Conservation (phyloP, 2,329 filamentous ascomycete genomes). For the Aspergillus ustus region DNA sequence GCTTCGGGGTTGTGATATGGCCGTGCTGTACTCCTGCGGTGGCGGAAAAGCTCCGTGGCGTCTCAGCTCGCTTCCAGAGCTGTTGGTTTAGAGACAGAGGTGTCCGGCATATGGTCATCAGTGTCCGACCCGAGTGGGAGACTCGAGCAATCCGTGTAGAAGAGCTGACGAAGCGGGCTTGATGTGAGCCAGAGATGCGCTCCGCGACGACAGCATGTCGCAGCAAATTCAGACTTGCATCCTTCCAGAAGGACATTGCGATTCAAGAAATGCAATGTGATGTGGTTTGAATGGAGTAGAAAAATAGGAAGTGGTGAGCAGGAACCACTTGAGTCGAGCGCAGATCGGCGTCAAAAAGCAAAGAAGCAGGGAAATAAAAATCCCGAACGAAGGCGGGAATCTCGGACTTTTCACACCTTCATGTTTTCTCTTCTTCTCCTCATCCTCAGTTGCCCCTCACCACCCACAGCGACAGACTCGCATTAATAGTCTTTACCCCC, state of each 20-base stretch:
- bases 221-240: conserved; percentile 36
- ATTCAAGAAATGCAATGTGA: not conserved
- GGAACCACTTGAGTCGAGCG: not conserved
- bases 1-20: conserved; percentile 80
- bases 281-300: not conserved
- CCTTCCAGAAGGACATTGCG: conserved; percentile 41
- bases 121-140: conserved; percentile 19
- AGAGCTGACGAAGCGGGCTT: conserved; percentile 35
- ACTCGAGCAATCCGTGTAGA: conserved; percentile 27
- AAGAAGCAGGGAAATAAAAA: conserved; percentile 23
- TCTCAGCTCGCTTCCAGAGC: conserved; percentile 31
- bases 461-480: conserved; percentile 2
- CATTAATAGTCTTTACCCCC: conserved; percentile 10
- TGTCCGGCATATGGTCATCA: conserved; percentile 20
- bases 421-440: conserved; percentile 8
- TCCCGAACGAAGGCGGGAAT: conserved; percentile 28
- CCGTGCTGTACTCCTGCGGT: conserved; percentile 69
- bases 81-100: conserved; percentile 15
- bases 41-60: conserved; percentile 66
- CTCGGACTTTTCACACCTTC: conserved; percentile 24
- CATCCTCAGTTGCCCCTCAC: not conserved
- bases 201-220: conserved; percentile 60
- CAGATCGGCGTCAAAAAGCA: conserved; percentile 10
- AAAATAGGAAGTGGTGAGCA: conserved; percentile 11
- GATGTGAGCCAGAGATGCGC: conserved; percentile 31